Evolutionary conservation across 768 basidiomycete species (phyloP), one percentile per base, ranked within the genome.

Genomic region (Crepidotus variabilis): DNA sequence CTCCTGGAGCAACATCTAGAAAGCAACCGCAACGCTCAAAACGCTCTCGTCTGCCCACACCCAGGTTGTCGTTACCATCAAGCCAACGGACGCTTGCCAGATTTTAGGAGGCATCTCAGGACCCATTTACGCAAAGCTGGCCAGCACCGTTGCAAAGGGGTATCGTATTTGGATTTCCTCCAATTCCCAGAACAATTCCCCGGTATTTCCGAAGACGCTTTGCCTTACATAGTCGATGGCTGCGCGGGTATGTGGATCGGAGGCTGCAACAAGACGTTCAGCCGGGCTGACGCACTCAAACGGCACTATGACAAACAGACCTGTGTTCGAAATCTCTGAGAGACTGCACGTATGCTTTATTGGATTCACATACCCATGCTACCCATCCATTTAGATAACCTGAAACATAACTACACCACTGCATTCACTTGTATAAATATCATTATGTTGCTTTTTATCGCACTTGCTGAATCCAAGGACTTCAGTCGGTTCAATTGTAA

Each of bases 41-140:
- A 57, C 1, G 53, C 68, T 5, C 52, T 58, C 58, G 64, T 73
- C 64, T 69, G 75, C 66, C 56, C 69, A 2, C 84, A 83, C 63
- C 77, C 77, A 2, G 71, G 71, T 50, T 83, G 82, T 64, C 67
- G 67, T 47, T 79, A 76, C 75, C 68, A 73, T 32, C 80, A 80
- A 61, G 65, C 59, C 35, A 83, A 81, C 68, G 70, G 71, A 39
- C 81, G 85, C 22, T 64, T 78, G 28, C 82, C 84, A 9, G 85
- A 87, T 62, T 80, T 82, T 64, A 78, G 77, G 65, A 78, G 85
- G 21, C 85, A 87, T 64, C 64, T 86, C 45, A 72, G 68, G 46
- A 83, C 83, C 1, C 85, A 85, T 61, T 73, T 77, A 56, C 80
- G 81, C 20, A 71, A 80, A 47, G 68, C 68, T 22, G 69, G 74